Conservation (phyloP, 129 eudicot genomes). For the Centaurea solstitialis region DNA sequence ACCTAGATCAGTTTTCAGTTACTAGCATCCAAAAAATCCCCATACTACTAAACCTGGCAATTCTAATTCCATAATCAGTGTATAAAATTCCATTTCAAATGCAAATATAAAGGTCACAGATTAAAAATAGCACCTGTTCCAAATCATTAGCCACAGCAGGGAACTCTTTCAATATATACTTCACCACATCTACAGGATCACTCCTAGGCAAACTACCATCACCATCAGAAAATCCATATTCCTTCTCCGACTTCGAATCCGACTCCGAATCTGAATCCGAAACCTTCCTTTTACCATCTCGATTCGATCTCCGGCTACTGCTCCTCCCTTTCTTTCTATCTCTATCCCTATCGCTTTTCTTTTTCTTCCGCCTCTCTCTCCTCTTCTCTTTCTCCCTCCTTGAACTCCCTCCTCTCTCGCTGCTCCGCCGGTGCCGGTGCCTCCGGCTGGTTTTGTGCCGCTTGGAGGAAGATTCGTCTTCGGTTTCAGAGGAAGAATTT, state of each 20-base stretch:
- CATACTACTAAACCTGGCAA: neutral
- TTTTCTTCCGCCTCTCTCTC: slow-evolving; percentile 44
- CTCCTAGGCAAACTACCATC: slow-evolving; percentile 23
- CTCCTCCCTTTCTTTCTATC: slow-evolving; percentile 29
- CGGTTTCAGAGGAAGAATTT: slow-evolving; percentile 29
- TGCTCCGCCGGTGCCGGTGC: slow-evolving; percentile 45
- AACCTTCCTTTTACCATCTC: slow-evolving; percentile 35
- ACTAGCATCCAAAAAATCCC: slow-evolving; percentile 2
- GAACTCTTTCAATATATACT: slow-evolving; percentile 58
- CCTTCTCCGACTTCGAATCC: slow-evolving; percentile 47
- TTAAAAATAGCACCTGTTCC: slow-evolving; percentile 61
- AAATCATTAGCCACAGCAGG: slow-evolving; percentile 88
- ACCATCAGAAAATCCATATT: slow-evolving; percentile 17
- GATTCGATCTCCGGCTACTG: slow-evolving; percentile 34
- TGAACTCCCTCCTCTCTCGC: slow-evolving; percentile 38
- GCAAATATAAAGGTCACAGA: neutral
- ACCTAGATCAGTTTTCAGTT: slow-evolving; percentile 16
- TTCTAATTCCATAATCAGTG: neutral
- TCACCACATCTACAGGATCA: slow-evolving; percentile 66
- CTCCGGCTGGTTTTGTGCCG: slow-evolving; percentile 54
- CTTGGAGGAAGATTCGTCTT: slow-evolving; percentile 35
- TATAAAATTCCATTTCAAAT: neutral
- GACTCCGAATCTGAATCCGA: slow-evolving; percentile 56
- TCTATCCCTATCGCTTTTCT: slow-evolving; percentile 35
- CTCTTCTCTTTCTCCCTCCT: slow-evolving; percentile 42